Evolutionary conservation across 352 stramenopile genomes (phyloP), one percentile per base, ranked within the genome.

Genomic region (Phytophthora vignae): DNA sequence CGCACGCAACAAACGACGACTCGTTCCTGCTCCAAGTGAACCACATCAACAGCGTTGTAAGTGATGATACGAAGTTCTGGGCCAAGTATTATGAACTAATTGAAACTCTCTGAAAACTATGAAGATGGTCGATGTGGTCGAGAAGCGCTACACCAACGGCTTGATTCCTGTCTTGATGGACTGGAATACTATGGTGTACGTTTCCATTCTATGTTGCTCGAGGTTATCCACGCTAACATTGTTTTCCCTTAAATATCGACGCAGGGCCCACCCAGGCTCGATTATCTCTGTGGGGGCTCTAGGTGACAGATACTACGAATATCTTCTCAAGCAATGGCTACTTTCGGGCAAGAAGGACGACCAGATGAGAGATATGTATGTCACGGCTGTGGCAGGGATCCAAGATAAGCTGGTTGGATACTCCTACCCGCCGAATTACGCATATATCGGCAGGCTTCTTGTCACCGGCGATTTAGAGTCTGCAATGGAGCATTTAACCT

Each of bases 401-500:
- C 66, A 79, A 50, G 46, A 38, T 0, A 50, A 83, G 49, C 63
- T 94, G 19, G 44, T 90, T 0, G 78, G 64, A 7, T 66, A 60
- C 17, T 87, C 82, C 2, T 77, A 68, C 25, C 68, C 73, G 14
- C 84, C 76, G 2, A 82, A 81, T 33, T 81, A 70, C 52, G 63
- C 65, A 4, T 90, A 90, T 58, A 50, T 94, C n/a, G 82, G 81
- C 5, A 79, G 84, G 29, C 50, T 83, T 1, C 59, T 65, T 2
- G 52, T 66, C 40, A 70, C 40, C 49, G 69, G 70, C 5, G 57
- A 62, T 11, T 60, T 90, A 8, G 60, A 68, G 6, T 64, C 67
- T 42, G 73, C 73, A 40, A 95, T 94, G 86, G 90, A 98, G 64
- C 94, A 98, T 61, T 74, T 96, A 48, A 84, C 90, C 3, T 98